Evolutionary conservation across 345 rosid genomes (phyloP).

Genomic region (Eucalyptus fibrosa): DNA sequence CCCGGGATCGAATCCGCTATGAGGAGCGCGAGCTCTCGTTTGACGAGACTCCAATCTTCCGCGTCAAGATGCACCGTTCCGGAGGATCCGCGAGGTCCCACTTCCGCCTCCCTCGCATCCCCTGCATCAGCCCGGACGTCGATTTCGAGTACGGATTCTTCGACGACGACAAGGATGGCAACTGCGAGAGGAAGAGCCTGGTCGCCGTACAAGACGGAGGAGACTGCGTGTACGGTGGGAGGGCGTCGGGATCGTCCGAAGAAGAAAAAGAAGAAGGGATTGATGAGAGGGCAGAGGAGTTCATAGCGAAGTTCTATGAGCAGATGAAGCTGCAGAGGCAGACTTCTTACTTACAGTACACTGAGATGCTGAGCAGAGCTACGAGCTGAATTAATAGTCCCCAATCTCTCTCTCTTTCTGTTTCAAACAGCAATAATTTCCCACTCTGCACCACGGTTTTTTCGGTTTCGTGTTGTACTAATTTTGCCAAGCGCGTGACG

Average conservation of each 20-base stretch:
- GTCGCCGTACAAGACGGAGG: neutral
- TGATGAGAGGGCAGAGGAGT: constrained; percentile 77
- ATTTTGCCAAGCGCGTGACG: neutral
- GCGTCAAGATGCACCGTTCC: constrained; percentile 48
- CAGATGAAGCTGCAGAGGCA: constrained; percentile 83
- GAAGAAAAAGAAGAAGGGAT: constrained; percentile 23
- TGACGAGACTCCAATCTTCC: constrained; percentile 68
- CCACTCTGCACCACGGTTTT: neutral
- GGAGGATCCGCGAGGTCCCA: constrained; percentile 42
- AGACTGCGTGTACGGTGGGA: neutral
- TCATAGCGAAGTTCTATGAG: constrained; percentile 60
- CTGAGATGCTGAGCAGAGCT: constrained; percentile 2
- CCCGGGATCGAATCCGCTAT: constrained; percentile 9
- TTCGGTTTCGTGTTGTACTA: neutral
- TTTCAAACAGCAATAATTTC: neutral
- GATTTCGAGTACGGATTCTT: constrained; percentile 50
- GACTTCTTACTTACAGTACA: constrained; percentile 43
- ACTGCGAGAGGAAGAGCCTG: constrained; percentile 4
- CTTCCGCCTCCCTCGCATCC: constrained; percentile 25
- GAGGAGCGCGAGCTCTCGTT: constrained; percentile 76
- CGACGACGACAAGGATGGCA: constrained; percentile 1
- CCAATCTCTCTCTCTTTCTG: neutral
- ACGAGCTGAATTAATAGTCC: neutral
- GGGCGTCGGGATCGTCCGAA: constrained; percentile 11
- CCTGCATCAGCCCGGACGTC: constrained; percentile 49